Base-by-base conservation (phyloP, 2,329 filamentous ascomycete genomes). In the Hymenoscyphus salicellus region DNA sequence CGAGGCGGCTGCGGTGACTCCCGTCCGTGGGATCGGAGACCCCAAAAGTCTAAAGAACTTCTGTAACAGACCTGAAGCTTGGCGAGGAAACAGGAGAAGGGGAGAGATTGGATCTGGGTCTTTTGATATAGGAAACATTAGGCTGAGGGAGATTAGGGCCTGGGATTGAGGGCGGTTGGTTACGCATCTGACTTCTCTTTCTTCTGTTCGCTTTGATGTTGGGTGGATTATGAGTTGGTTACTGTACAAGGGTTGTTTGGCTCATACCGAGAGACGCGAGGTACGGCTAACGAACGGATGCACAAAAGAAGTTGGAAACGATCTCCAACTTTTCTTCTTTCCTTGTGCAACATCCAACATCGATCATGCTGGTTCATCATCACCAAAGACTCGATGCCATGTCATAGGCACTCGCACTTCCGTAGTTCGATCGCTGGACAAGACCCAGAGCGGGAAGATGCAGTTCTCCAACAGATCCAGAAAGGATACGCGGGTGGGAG, bases 131-230 rank as follows among this genome's bases (percentile, higher is more conserved):
- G 64, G 65, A 64, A 64, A 64, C 65, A 65, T 43, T 32, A 55
- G 60, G 46, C 55, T 55, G 65, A 60, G 60, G 62, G 62, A 66
- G 56, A 66, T 62, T 64, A 41, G 56, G 62, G n/a, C 63, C 59
- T 16, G 56, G 58, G 58, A 17, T 60, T 16, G 30, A 36, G 14
- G 36, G 62, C 33, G 33, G 33, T 36, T 36, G 33, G 33, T 11
- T 10, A 36, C 33, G 33, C 7, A 36, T 32, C 33, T 36, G 10
- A 11, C 36, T 38, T 14, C 11, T 5, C 10, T 38, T 38, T 7
- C 32, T 11, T 38, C 14, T 38, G 36, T 32, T 36, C 33, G 33
- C 33, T 36, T 36, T 36, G 33, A 36, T 36, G 33, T 36, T 36
- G 32, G 32, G 32, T 33, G 32, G 32, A 33, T 8, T 33, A 33